These are phyloP conservation scores for Tylopilus plumbeoviolaceoides DNA, from an alignment of 768 basidiomycete species.

Conservation along the genomic window DNA sequence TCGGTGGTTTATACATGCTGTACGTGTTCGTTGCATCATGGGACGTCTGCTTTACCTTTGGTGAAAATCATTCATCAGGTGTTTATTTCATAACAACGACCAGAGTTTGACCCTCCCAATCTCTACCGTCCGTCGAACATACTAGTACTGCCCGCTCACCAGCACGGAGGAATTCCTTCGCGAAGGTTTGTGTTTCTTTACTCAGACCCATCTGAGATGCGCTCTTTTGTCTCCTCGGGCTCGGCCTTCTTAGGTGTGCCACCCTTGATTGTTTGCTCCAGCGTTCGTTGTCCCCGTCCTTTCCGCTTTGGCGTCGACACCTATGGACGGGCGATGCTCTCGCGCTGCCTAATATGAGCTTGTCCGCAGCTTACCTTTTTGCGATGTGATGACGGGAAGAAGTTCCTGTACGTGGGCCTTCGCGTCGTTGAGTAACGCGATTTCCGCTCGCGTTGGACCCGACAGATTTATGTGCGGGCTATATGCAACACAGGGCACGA, in stretches of 20 bases:
- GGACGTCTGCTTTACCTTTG: no score
- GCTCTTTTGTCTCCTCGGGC: conserved; percentile 1
- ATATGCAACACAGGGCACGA: not conserved
- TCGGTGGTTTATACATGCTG: conserved; percentile 1
- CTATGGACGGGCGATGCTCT: conserved; percentile 9
- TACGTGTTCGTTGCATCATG: not conserved
- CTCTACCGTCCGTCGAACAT: not conserved
- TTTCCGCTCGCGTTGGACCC: conserved; percentile 8
- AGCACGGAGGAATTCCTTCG: not conserved
- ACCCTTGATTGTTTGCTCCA: conserved; percentile 1
- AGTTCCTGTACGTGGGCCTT: conserved; percentile 1
- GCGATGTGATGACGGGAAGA: conserved; percentile 7
- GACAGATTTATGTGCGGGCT: conserved; percentile 7
- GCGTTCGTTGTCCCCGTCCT: conserved; percentile 6
- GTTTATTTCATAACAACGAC: no score
- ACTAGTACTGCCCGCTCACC: not conserved
- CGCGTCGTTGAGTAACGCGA: conserved; percentile 8
- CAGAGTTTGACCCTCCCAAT: not conserved
- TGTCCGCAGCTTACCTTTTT: conserved; percentile 4
- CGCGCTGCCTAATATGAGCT: conserved; percentile 6
- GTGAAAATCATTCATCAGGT: no score
- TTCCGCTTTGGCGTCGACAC: not conserved
- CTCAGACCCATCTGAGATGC: conserved; percentile 8
- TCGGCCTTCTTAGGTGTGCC: not conserved
- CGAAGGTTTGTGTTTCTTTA: not conserved